Evolutionary conservation across 2,329 filamentous ascomycete genomes (phyloP).

Genomic region (Myriosclerotinia curreyana): DNA sequence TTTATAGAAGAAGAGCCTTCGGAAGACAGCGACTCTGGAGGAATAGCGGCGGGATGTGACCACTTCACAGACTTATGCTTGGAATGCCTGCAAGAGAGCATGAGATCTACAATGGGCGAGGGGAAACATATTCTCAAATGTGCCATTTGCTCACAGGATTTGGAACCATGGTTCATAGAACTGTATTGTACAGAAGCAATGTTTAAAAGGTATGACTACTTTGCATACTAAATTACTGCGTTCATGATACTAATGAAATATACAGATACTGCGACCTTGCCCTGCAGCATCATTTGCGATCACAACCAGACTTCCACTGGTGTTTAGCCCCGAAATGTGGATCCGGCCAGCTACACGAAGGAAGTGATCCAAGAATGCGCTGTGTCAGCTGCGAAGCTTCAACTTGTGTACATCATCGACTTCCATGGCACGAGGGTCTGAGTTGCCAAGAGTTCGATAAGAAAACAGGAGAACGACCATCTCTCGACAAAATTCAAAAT

Average conservation of each 20-base stretch:
- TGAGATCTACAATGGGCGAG: too few relatives aligned
- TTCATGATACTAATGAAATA: not conserved
- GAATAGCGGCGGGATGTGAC: too few relatives aligned
- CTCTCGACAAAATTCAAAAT: not conserved
- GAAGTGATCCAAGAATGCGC: not conserved
- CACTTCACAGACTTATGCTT: too few relatives aligned
- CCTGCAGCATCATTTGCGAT: not conserved
- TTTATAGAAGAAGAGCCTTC: too few relatives aligned
- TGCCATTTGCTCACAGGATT: too few relatives aligned
- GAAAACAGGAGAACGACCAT: not conserved
- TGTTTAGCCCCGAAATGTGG: not conserved
- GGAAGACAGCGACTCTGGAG: too few relatives aligned
- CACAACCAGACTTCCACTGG: not conserved
- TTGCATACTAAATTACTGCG: too few relatives aligned
- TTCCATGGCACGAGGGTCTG: not conserved
- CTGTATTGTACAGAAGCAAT: too few relatives aligned
- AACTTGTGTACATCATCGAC: not conserved
- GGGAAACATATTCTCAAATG: too few relatives aligned
- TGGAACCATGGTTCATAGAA: too few relatives aligned
- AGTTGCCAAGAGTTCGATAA: not conserved
- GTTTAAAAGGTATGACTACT: too few relatives aligned
- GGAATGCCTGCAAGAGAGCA: too few relatives aligned
- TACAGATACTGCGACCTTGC: slow-evolving; percentile 1
- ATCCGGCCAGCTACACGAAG: slow-evolving; percentile 1
- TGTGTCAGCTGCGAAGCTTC: not conserved